Base-by-base conservation (phyloP, 140 eudicot genomes). In the Bidens hawaiensis region DNA sequence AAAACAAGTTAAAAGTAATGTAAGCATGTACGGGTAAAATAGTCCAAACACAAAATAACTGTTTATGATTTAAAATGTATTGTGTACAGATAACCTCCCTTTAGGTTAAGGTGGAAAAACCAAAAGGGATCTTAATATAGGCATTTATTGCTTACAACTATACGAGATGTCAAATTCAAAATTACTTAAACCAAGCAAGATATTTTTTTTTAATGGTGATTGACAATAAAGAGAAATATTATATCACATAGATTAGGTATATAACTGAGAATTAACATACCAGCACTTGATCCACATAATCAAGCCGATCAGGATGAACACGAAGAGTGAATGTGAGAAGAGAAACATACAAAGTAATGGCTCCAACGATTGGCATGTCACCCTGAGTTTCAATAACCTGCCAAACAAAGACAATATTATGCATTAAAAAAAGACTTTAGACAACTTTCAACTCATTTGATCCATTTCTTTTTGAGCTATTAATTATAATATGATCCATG, bases 241-340 rank as follows among this genome's bases (percentile, higher is more conserved):
- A 43, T 51, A 57, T 50, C 27, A 9, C 59, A 36, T 34, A 23
- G 26, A 67, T 27, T 30, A 47, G 54, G 54, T 48, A 65, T 31
- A 66, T 59, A 48, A 36, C 54, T 6, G 62, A 60, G 19, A 43
- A 41, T 25, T 64, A 73, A 67, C 85, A 64, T 88, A 94, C 99
- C 95, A 94, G 86, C 68, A 94, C 95, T 73, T 88, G 99, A 79
- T 94, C 95, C 70, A 94, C 99, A 64, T 94, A 94, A 84, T 94
- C 99, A 71, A 94, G 95, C 41, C 99, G 85, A 74, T 94, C 99
- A 65, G 99, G 95, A 81, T 94, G 99, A 47, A 94, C 99, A 70
- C 97, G 99, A 33, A 94, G 90, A 50, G 95, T 83, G 66, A 94
- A 94, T 26, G 96, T 81, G 62, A 94, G 95, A 68, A 94, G 99